Percentiles rank a stretch among this genome's conserved stretches.
phyloP scores from a whole-genome alignment of 352 stramenopile species.

The Blastocystis sp. region DNA sequence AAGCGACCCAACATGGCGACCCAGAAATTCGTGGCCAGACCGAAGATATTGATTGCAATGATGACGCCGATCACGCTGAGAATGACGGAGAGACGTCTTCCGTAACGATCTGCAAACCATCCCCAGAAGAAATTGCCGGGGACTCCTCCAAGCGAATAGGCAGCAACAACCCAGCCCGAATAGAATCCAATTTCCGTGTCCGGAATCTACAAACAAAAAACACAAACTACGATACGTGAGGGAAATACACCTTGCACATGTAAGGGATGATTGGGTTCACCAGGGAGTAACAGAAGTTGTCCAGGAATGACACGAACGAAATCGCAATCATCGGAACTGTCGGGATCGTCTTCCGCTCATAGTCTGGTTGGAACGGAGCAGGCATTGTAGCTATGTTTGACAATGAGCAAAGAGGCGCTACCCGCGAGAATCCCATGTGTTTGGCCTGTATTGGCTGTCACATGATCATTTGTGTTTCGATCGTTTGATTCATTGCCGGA shows the following conservation, averaged over 20 bases:
- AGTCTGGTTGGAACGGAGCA: constrained; percentile 25
- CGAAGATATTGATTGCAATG: constrained; percentile 53
- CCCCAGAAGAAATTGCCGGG: constrained; percentile 57
- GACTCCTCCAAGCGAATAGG: constrained; percentile 39
- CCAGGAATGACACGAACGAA: constrained; percentile 45
- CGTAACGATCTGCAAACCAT: constrained; percentile 52
- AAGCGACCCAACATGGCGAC: not conserved
- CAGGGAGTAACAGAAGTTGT: constrained; percentile 41
- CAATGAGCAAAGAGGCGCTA: too few relatives aligned
- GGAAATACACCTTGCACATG: constrained; percentile 37
- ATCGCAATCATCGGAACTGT: constrained; percentile 36
- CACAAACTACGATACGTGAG: not conserved
- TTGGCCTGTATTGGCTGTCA: not conserved
- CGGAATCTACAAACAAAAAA: constrained; percentile 7
- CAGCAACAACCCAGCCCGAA: constrained; percentile 34
- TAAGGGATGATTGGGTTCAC: constrained; percentile 48
- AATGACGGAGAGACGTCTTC: constrained; percentile 5
- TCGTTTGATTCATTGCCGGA: not conserved
- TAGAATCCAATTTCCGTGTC: constrained; percentile 45
- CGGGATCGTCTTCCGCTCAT: constrained; percentile 50
- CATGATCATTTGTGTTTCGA: too few relatives aligned
- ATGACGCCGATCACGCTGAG: constrained; percentile 47
- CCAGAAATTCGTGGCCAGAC: constrained; percentile 10
- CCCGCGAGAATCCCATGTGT: not conserved
- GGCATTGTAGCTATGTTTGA: not conserved